Base-by-base conservation (phyloP, 306 rosid species). In the Glycine tomentella region DNA sequence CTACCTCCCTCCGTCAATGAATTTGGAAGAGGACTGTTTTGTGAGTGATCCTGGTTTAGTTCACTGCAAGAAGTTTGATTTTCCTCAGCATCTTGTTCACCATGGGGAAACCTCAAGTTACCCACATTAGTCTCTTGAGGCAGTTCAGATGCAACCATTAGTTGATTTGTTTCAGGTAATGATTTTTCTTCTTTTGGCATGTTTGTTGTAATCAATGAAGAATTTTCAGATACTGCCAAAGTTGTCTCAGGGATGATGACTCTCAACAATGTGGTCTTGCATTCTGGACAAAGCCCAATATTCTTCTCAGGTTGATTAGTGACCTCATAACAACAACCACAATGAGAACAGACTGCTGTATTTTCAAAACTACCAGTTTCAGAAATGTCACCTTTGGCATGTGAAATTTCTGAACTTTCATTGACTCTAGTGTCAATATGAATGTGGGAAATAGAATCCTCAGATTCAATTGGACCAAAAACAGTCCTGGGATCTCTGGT, bases 211-310 rank as follows among this genome's bases (percentile, higher is more conserved):
- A 71, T 50, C 81, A 79, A 59, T 10, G 78, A 40, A 52, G 85
- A 76, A 53, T 71, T 76, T 63, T 83, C 83, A 49, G 85, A 70
- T 74, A 80, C 86, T 69, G 75, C 53, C 50, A 68, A 67, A 74
- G 72, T 69, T 59, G 89, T 80, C 75, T 87, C 86, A 3, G 69
- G 82, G 51, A 85, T 71, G 65, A 51, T 31, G 67, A 62, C 59
- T 63, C 84, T 82, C 75, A 82, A 81, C 83, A 74, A 71, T 66
- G 77, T 51, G 45, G 45, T 86, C 81, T 86, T 77, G 81, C 97
- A 93, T 81, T 90, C 94, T 75, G 82, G 89, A 82, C 97, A 93
- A 72, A 90, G 85, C 59, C 63, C 72, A 56, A 52, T 10, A 38
- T 80, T 74, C 71, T 66, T 80, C 75, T 90, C 89, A 84, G 62